A percentile compares a stretch with the other conserved stretches of the same genome.
Conservation (phyloP, 257 asterid species). For the Solanum okadae region DNA sequence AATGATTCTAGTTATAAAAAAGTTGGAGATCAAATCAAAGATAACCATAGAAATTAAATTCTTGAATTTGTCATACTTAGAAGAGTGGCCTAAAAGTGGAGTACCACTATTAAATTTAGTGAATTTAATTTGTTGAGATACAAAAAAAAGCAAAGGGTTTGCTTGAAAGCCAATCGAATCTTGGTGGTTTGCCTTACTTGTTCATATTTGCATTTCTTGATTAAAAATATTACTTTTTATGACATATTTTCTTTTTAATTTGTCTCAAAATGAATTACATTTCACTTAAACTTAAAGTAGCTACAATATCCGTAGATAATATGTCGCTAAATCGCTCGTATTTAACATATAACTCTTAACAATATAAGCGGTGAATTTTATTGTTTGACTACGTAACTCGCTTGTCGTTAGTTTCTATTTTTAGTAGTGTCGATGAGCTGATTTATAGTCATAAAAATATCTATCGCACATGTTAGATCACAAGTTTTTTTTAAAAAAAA, state of each 20-base stretch:
- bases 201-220: neutral
- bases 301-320: neutral
- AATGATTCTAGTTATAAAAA: neutral
- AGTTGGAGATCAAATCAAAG: neutral
- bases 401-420: neutral
- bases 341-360: neutral
- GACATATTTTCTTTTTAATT: neutral
- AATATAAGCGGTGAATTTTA: neutral
- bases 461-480: neutral
- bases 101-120: neutral
- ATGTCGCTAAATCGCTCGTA: neutral
- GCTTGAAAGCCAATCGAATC: slow-evolving; percentile 12
- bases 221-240: neutral
- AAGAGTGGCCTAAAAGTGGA: neutral
- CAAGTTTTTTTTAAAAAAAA: neutral
- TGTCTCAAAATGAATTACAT: neutral
- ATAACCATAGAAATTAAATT: neutral
- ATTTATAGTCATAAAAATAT: neutral
- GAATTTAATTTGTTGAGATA: neutral
- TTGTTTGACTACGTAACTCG: neutral
- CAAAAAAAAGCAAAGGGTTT: neutral
- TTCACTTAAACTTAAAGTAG: neutral
- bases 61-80: neutral
- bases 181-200: slow-evolving; percentile 4
- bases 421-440: neutral